Conservation (phyloP, 257 asterid species). For the Coffea eugenioides region DNA sequence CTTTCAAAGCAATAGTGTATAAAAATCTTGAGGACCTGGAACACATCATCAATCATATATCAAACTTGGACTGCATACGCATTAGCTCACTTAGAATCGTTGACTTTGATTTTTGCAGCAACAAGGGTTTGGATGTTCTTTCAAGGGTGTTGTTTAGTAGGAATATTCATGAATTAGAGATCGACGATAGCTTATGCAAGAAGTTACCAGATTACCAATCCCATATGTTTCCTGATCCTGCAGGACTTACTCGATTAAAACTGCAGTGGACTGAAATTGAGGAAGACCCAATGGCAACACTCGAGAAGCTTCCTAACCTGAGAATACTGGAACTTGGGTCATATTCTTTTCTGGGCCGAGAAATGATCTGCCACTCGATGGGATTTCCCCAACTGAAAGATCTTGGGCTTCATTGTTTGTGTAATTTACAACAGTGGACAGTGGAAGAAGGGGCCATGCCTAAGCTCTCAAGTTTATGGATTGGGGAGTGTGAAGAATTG, state of each 20-base stretch:
- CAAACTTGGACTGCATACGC: neutral
- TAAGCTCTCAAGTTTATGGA: neutral
- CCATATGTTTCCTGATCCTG: neutral
- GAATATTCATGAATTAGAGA: neutral
- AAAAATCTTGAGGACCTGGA: neutral
- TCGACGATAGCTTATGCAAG: neutral
- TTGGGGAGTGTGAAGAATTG: too few relatives aligned
- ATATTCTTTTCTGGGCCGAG: neutral
- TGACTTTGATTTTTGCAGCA: neutral
- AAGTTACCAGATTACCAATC: neutral
- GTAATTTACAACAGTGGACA: neutral
- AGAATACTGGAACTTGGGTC: neutral
- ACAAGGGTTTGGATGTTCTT: neutral
- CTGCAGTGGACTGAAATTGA: neutral
- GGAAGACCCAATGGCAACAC: slow-evolving; percentile 2
- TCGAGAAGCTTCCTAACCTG: slow-evolving; percentile 8
- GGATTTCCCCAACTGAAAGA: neutral
- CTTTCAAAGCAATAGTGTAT: neutral
- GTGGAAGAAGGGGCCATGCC: neutral
- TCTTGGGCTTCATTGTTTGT: neutral
- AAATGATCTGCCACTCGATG: neutral
- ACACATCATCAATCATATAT: neutral
- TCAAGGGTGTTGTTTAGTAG: neutral
- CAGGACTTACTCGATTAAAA: neutral
- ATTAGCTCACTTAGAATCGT: neutral